These are phyloP conservation scores for Pyropia yezoensis DNA, from an alignment of 23 red algal species.

Conservation along the genomic window DNA sequence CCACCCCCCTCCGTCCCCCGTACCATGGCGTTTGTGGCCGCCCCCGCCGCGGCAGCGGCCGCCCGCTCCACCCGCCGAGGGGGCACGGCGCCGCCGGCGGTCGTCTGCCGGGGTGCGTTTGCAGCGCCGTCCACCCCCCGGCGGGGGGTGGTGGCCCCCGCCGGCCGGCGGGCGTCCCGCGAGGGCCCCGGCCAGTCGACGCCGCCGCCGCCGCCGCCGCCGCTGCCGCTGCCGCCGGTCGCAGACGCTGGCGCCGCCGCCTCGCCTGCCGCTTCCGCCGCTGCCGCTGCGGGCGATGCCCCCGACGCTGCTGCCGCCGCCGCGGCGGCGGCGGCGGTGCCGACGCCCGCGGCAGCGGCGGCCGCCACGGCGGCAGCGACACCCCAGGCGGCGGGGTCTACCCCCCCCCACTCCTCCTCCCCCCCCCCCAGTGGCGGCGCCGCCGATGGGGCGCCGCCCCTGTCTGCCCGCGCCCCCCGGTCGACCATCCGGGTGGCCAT, in stretches of 20 bases:
- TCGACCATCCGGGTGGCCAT: slow-evolving; percentile 74
- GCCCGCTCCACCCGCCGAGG: neutral
- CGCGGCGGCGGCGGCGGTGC: too few species aligned
- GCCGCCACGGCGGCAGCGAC: neutral
- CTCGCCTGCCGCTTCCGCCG: too few species aligned
- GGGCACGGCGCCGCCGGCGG: neutral
- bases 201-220: too few species aligned
- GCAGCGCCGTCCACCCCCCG: too few species aligned
- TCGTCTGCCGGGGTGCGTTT: neutral
- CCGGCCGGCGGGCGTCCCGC: too few species aligned
- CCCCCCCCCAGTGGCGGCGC: neutral
- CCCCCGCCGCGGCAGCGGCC: neutral
- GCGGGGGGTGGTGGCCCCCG: too few species aligned
- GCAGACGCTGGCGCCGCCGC: too few species aligned
- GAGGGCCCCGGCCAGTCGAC: too few species aligned
- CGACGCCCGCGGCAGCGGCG: too few species aligned
- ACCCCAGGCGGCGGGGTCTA: neutral
- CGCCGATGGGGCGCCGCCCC: neutral
- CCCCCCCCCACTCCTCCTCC: neutral
- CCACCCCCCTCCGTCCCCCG: neutral
- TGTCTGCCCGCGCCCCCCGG: neutral
- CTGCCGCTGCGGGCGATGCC: too few species aligned
- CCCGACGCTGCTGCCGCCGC: too few species aligned
- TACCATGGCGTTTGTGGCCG: neutral
- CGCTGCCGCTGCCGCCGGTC: too few species aligned